Base-by-base conservation (phyloP, 129 eudicot species). In the Saposhnikovia divaricata region DNA sequence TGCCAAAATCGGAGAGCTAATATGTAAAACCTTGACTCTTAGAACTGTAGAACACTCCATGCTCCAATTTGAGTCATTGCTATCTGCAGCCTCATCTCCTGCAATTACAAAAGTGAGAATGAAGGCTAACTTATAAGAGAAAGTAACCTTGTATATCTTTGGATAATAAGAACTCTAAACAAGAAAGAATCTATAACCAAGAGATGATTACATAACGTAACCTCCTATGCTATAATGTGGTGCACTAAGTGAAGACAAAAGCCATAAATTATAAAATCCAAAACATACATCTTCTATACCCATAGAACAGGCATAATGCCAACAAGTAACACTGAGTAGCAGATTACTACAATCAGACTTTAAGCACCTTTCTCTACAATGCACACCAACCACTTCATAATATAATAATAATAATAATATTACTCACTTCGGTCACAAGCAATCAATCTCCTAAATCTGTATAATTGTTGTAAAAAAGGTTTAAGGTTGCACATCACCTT, bases 1-100 rank as follows among this genome's bases (percentile, higher is more conserved):
- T 21, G 98, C 98, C 79, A 93, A 84, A 75, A 93, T 93, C 27
- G 98, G 98, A 75, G 98, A 93, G 84, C 98, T 93, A 27, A 93
- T 93, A 79, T 93, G 98, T 66, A 93, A 72, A 59, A 92, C 87
- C 79, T 87, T 87, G 79, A 89, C 91, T 93, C 84, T 86, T 57
- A 93, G 65, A 82, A 89, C 85, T 39, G 83, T 83, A 68, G 93
- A 83, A 87, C 89, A 87, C 79, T 90, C 96, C 88, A 89, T 89
- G 69, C 91, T 85, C 89, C 96, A 90, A 85, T 87, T 87, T 40
- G 88, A 87, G 87, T 93, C 96, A 79, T 77, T 86, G 82, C 90
- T 89, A 61, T 89, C 85, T 45, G 83, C 87, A 83, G 86, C 97
- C 76, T 93, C 98, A 85, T 93, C 98, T 78, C 96, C 98, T 93